Evolutionary conservation across 1,284 basidiomycete genomes (phyloP), one percentile per base, ranked within the genome.

Genomic region (Binderoboletus segoi): DNA sequence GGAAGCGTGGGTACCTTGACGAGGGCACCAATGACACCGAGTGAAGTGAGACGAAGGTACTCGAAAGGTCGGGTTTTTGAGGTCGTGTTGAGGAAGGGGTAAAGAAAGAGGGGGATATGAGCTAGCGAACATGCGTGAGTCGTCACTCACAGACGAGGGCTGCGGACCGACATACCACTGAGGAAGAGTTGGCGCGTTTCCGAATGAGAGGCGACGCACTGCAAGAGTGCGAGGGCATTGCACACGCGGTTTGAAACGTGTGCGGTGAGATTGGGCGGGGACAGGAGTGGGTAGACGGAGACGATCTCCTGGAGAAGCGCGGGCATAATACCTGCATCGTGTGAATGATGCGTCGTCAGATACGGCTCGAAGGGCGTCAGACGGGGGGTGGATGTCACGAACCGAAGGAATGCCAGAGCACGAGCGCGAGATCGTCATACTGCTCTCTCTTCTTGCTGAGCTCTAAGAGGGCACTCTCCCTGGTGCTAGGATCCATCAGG

Each of bases 351-450:
- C 43, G 21, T 45, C 20, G 50, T 63, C 49, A 51, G 41, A 38
- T 35, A 30, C 20, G 33, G 20, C 4, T 56, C 45, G 2, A 42
- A 45, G 13, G 21, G 18, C n/a, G 49, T 55, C n/a, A 23, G n/a
- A 41, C 13, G 26, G 16, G n/a, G 23, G 32, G 37, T 35, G 26
- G 33, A 20, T 23, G 15, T 40, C 48, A 78, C 92, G 61, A 63
- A 96, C 96, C 97, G 69, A 98, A 99, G 13, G 96, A 97, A 69
- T 99, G 96, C 97, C 97, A 99, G 7, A 99, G 82, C 15, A 99
- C 94, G 32, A 99, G 82, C 1, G 97, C 97, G 26, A 99, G 85
- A 74, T 99, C 96, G 71, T 99, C 97, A 73, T 97, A 99, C 77
- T 98, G 95, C 77, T 99, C 97, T 63, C 97, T 82, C 79, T 98